phyloP scores from a whole-genome alignment of 495 filamentous ascomycete species.

The Penicillium alfredii region DNA sequence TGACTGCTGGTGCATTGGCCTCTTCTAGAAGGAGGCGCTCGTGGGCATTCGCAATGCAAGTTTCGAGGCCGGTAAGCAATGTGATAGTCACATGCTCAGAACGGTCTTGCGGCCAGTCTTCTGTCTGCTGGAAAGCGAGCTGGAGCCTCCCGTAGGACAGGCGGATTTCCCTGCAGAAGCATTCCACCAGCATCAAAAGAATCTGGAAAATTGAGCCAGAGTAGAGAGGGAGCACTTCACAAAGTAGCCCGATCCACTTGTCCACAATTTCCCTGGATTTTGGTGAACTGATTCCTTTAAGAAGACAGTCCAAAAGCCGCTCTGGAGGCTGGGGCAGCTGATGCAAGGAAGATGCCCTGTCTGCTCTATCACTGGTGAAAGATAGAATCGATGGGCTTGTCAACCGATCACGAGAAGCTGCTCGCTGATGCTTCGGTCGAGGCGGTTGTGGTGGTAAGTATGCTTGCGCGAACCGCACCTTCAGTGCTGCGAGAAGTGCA shows the following conservation, averaged over 20 bases:
- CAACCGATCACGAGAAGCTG: conserved; percentile 39
- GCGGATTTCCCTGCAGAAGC: conserved; percentile 70
- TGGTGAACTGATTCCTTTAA: conserved; percentile 69
- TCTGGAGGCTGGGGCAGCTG: conserved; percentile 55
- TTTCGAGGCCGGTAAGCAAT: conserved; percentile 82
- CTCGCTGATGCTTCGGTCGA: conserved; percentile 38
- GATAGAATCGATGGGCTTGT: conserved; percentile 45
- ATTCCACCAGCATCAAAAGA: conserved; percentile 82
- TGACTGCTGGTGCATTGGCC: conserved; percentile 55
- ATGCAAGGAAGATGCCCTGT: conserved; percentile 27
- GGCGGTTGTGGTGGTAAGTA: conserved; percentile 32
- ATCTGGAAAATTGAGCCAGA: conserved; percentile 80
- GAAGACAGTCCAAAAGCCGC: conserved; percentile 73
- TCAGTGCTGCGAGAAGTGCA: conserved; percentile 64
- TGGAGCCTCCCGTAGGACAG: conserved; percentile 61
- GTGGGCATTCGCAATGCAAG: conserved; percentile 81
- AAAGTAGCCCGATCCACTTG: conserved; percentile 85
- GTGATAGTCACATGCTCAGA: conserved; percentile 54
- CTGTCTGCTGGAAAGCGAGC: conserved; percentile 37
- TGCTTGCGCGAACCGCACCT: conserved; percentile 51
- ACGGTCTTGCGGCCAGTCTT: conserved; percentile 39
- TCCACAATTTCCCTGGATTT: conserved; percentile 75
- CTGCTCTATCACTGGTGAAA: conserved; percentile 42
- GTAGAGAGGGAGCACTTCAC: conserved; percentile 77
- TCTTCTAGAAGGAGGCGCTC: conserved; percentile 76